These are phyloP conservation scores for Hyphopichia khmerensis DNA, from an alignment of 1,139 yeast genomes.

Conservation along the genomic window DNA sequence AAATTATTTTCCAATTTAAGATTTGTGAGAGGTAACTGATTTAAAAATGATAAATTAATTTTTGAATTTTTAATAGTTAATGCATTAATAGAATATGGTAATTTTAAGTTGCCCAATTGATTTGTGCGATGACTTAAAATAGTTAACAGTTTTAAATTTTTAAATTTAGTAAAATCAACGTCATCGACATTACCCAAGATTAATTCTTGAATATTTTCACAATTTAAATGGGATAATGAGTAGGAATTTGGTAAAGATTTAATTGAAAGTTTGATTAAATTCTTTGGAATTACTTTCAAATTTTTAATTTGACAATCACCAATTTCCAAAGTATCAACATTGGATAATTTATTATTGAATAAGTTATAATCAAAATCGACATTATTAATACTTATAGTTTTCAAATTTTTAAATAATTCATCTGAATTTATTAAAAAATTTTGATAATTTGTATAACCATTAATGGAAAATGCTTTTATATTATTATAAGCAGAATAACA, in stretches of 20 bases:
- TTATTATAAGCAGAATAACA: not conserved
- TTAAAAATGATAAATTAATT: not conserved
- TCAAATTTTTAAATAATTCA: not conserved
- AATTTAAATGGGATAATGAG: not conserved
- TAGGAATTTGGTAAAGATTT: not conserved
- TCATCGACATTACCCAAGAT: slow-evolving; percentile 1
- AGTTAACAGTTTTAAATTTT: not conserved
- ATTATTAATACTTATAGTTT: not conserved
- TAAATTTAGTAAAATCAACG: not conserved
- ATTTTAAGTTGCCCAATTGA: not conserved
- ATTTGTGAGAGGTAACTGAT: not conserved
- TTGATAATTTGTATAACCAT: slow-evolving; percentile 3
- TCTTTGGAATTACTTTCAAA: not conserved
- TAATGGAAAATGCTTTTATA: slow-evolving; percentile 1
- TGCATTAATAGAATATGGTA: not conserved
- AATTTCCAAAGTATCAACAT: slow-evolving; percentile 2
- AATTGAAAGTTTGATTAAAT: not conserved
- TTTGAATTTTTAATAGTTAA: not conserved
- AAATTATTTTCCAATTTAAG: not conserved
- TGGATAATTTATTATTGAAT: not conserved
- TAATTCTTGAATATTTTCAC: not conserved
- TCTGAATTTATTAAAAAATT: not conserved
- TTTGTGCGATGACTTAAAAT: not conserved
- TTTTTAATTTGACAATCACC: not conserved
- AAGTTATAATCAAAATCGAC: not conserved